phyloP scores from a whole-genome alignment of 495 filamentous ascomycete species.

The Penicillium samsonianum region DNA sequence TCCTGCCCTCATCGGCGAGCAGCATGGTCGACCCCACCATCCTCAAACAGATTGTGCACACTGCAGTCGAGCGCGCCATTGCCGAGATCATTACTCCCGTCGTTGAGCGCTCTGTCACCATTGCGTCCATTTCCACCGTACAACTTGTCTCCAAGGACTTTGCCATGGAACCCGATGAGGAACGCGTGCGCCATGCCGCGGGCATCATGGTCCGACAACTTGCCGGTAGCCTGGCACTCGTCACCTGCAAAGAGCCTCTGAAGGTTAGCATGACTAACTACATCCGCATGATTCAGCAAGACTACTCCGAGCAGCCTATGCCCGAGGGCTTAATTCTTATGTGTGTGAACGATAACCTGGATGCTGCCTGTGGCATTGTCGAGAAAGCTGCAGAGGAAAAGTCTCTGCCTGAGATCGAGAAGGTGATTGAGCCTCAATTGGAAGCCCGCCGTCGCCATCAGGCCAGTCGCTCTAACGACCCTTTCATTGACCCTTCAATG shows the following conservation, averaged over 20 bases:
- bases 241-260: conserved; percentile 97
- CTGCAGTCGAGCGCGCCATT: conserved; percentile 81
- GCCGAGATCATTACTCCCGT: conserved; percentile 95
- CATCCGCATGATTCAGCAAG: conserved; percentile 73
- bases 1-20: conserved; percentile 73
- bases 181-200: conserved; percentile 77
- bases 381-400: conserved; percentile 93
- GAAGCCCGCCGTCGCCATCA: conserved; percentile 73
- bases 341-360: conserved; percentile 98
- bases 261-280: conserved; percentile 96
- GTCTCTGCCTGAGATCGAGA: conserved; percentile 89
- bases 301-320: conserved; percentile 70
- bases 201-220: conserved; percentile 90
- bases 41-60: conserved; percentile 78
- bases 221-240: conserved; percentile 87
- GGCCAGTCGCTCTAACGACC: conserved; percentile 68
- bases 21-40: conserved; percentile 67
- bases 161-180: conserved; percentile 86
- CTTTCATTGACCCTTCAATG: conserved; percentile 76
- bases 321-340: conserved; percentile 90
- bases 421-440: conserved; percentile 76
- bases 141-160: conserved; percentile 96
- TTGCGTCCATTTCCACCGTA: conserved; percentile 91
- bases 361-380: conserved; percentile 86
- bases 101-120: conserved; percentile 94